Evolutionary conservation across 2,329 filamentous ascomycete genomes (phyloP), one percentile per base, ranked within the genome.

Genomic region (Cladosporium sp.): DNA sequence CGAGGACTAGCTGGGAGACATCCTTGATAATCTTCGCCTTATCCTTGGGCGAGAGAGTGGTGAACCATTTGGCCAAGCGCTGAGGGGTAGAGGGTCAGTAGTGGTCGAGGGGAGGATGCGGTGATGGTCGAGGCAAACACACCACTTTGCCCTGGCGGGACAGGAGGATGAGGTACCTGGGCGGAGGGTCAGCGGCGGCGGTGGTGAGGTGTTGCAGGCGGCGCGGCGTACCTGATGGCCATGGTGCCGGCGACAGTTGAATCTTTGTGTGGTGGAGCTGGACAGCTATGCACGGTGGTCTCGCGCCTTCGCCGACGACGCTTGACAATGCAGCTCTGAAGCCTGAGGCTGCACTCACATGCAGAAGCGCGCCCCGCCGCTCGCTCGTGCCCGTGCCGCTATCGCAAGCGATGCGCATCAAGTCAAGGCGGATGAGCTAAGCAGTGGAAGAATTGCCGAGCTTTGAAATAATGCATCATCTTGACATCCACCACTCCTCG

Each of bases 11-110:
- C 78, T 97, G 94, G 62, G 94, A 92, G 70, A 99, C 94, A 82
- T 99, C 94, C 78, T 99, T 99, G 83, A 99, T 93, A 74, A 99
- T 97, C 84, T 99, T 99, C 78, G 93, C 94, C 81, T 99, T 99
- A 73, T 99, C 94, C 78, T 89, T 97, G 64, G 94, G 94, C 37
- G 93, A 96, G 63, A 99, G 84, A 15, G 94, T 99, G 58, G 92
- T 96, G 79, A 99, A 99, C 94, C 94, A 99, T 81, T 99, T 99
- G 67, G 94, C 94, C 59, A 99, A 88, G 73, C 94, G 92, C 94
- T 99, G 78, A 59, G 60, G 65, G 50, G 45, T 19, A 11, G 49
- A 25, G 34, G 45, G 55, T 38, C 38, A 30, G 56, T 64, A 55
- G 49, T 43, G n/a, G 8, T 11, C 19, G 19, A 34, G 30, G 52